phyloP scores from a whole-genome alignment of 2,329 filamentous ascomycete genomes.

The Aspergillus persii region DNA sequence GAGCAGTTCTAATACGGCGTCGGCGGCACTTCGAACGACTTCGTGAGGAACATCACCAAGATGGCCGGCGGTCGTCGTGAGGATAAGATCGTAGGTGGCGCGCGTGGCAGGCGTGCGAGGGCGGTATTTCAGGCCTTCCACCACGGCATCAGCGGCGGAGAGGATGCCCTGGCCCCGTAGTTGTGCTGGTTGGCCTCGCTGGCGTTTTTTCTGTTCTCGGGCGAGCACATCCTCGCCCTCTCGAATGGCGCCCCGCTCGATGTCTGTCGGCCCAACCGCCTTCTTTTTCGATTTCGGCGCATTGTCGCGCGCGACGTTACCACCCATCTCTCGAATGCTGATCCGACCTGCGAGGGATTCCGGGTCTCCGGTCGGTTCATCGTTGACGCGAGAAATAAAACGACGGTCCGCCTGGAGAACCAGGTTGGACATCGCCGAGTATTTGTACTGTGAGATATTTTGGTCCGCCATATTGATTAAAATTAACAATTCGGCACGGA shows the following conservation, averaged over 20 bases:
- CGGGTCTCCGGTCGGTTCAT: conserved; percentile 94
- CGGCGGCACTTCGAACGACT: conserved; percentile 88
- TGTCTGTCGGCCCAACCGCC: conserved; percentile 61
- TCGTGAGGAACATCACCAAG: conserved; percentile 92
- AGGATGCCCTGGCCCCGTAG: conserved; percentile 73
- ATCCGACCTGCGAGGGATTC: conserved; percentile 94
- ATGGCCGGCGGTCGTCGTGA: conserved; percentile 82
- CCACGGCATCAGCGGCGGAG: conserved; percentile 77
- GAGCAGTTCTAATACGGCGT: conserved; percentile 83
- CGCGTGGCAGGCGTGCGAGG: conserved; percentile 88
- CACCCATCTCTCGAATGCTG: conserved; percentile 93
- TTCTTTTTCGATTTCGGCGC: conserved; percentile 79
- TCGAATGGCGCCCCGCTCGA: conserved; percentile 71
- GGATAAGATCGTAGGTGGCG: conserved; percentile 89
- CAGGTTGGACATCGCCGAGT: conserved; percentile 99
- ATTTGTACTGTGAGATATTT: conserved; percentile 93
- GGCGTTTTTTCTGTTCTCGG: conserved; percentile 82
- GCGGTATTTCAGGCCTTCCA: conserved; percentile 89
- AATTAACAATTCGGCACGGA: conserved; percentile 7
- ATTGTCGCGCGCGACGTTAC: conserved; percentile 72
- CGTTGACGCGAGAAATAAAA: conserved; percentile 86
- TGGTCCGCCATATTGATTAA: conserved; percentile 63
- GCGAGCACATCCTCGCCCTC: conserved; percentile 83
- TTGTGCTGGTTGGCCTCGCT: conserved; percentile 69
- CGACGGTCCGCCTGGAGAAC: conserved; percentile 98